These are phyloP conservation scores for Penicillium waksmanii DNA, from an alignment of 495 filamentous ascomycete genomes.

Conservation along the genomic window DNA sequence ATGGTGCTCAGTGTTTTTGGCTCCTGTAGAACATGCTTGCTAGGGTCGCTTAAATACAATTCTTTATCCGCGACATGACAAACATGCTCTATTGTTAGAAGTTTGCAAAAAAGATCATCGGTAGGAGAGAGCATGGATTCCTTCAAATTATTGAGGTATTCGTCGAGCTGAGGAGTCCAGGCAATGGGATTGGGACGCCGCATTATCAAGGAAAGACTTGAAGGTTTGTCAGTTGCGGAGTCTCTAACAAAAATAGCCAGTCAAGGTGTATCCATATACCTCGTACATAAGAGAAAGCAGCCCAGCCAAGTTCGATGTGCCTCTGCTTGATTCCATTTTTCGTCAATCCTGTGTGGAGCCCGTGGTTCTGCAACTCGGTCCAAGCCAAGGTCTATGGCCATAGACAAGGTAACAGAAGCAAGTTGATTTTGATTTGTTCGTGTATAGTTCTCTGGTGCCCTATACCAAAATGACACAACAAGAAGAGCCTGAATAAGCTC, in stretches of 20 bases:
- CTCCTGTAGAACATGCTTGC: too few relatives aligned
- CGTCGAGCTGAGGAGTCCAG: conserved; percentile 11
- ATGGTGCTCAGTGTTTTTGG: too few relatives aligned
- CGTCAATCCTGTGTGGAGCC: conserved; percentile 18
- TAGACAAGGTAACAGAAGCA: conserved; percentile 73
- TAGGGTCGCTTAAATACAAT: too few relatives aligned
- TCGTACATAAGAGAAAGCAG: conserved; percentile 70
- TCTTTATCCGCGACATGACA: too few relatives aligned
- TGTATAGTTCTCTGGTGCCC: conserved; percentile 67
- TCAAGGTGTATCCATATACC: conserved; percentile 23
- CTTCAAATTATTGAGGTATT: conserved; percentile 16
- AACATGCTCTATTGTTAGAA: too few relatives aligned
- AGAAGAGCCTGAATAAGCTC: conserved; percentile 50
- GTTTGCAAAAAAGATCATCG: too few relatives aligned
- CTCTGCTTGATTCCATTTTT: conserved; percentile 60
- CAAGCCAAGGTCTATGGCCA: conserved; percentile 81
- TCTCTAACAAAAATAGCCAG: too few relatives aligned
- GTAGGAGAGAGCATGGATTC: background rate
- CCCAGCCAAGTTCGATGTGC: conserved; percentile 72
- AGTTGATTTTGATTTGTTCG: conserved; percentile 83
- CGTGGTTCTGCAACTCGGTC: conserved; percentile 36
- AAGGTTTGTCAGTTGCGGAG: too few relatives aligned
- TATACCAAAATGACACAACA: conserved; percentile 64
- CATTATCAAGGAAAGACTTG: conserved; percentile 19
- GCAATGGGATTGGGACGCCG: conserved; percentile 13